Base-by-base conservation (phyloP, 176 grass and related monocot species). In the Triticum urartu region DNA sequence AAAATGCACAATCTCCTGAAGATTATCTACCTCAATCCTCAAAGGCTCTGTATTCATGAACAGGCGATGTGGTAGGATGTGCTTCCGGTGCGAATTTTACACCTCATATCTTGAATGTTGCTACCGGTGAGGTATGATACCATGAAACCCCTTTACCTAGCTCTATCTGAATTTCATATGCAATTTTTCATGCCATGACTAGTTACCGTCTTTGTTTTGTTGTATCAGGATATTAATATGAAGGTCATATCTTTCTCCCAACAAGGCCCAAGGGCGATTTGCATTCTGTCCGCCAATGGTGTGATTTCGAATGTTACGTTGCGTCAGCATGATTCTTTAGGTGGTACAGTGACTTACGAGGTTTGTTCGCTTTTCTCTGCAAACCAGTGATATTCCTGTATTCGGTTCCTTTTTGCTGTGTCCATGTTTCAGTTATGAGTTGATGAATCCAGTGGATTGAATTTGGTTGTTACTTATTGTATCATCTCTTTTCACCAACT, bases 221-320 rank as follows among this genome's bases (percentile, higher is more conserved):
- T 84, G 40, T 72, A 34, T 5, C 85, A 96, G 94, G 94, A 96
- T 90, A 83, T 96, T 81, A 96, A 91, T 56, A 94, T 92, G 91
- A 96, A 96, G 64, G 79, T 94, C 73, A 96, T 96, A 75, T 92
- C 94, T 64, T 96, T 96, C 88, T 89, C 94, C 11, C 94, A 96
- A 92, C 94, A 96, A 96, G 94, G 94, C 33, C 85, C 81, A 39
- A 88, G 74, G 72, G 91, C 94, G 33, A 96, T 96, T 75, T 96
- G 94, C 35, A 91, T 96, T 79, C 85, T 96, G 8, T 93, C 94
- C 34, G 94, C 94, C 7, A 96, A 92, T 84, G 94, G 94, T 39
- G 63, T 94, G 33, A 92, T 96, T 74, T 93, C 94, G 10, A 96
- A 96, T 84, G 94, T 93, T 83, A 96, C 91, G 25, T 70, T 95